Evolutionary conservation across 1,284 basidiomycete genomes (phyloP).

Genomic region (Ceratobasidium theobromae): DNA sequence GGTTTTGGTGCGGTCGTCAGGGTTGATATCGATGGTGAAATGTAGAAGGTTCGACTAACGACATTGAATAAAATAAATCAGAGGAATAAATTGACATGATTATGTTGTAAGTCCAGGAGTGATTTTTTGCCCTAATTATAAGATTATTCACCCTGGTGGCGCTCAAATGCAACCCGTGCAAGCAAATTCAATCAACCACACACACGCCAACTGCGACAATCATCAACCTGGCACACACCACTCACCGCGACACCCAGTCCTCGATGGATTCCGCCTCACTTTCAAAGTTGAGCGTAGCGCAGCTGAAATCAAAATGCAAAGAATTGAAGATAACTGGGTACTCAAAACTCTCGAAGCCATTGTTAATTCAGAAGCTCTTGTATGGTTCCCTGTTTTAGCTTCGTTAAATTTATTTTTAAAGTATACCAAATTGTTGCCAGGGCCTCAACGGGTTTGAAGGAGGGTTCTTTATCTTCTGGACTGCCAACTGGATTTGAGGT

Average conservation of each 20-base stretch:
- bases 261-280: not conserved
- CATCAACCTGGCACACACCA: not conserved
- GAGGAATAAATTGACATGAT: not conserved
- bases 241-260: not conserved
- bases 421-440: not conserved
- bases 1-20: too few species aligned
- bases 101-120: too few species aligned
- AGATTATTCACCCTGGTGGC: too few species aligned
- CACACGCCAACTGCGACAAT: not conserved
- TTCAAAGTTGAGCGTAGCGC: not conserved
- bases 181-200: too few species aligned
- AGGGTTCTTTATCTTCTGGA: too few species aligned
- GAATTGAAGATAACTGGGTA: constrained; percentile 13
- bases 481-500: too few species aligned
- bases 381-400: not conserved
- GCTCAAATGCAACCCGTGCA: too few species aligned
- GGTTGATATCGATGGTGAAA: not conserved
- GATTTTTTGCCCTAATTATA: too few species aligned
- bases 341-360: constrained; percentile 8
- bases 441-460: not conserved
- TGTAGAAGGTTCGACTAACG: too few species aligned
- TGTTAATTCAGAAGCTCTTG: constrained; percentile 8
- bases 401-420: not conserved
- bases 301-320: constrained; percentile 17
- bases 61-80: too few species aligned